phyloP scores from a whole-genome alignment of 2,329 filamentous ascomycete genomes.

The Colletotrichum scovillei region DNA sequence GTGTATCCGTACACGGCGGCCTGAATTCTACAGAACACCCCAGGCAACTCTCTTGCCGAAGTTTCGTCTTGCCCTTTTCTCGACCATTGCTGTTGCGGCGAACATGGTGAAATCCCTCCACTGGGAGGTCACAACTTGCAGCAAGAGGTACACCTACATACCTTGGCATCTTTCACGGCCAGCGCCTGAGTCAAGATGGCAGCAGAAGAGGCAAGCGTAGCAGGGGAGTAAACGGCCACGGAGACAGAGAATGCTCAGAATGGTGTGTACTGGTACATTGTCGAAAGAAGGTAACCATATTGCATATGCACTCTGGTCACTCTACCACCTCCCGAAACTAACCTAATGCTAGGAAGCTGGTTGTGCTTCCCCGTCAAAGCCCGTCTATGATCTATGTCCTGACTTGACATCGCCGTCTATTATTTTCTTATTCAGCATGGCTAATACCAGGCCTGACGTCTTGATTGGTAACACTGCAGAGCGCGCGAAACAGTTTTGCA shows the following conservation, averaged over 20 bases:
- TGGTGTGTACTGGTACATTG: not conserved
- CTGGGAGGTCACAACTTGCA: not conserved
- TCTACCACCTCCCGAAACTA: not conserved
- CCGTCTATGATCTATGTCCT: not conserved
- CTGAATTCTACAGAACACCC: not conserved
- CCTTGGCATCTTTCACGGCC: not conserved
- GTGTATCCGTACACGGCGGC: not conserved
- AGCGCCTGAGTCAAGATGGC: not conserved
- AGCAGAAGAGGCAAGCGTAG: not conserved
- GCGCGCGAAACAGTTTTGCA: not conserved
- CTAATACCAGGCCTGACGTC: not conserved
- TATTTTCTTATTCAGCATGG: not conserved
- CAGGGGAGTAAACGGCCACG: not conserved
- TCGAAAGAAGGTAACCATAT: not conserved
- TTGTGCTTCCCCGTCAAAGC: slow-evolving; percentile 9
- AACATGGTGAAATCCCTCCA: not conserved
- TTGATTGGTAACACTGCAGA: not conserved
- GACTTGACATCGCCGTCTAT: not conserved
- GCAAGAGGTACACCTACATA: not conserved
- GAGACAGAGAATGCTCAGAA: not conserved
- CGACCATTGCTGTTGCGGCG: slow-evolving; percentile 2
- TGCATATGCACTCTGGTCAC: not conserved
- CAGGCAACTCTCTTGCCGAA: not conserved
- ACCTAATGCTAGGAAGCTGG: not conserved
- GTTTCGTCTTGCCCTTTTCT: not conserved